Evolutionary conservation across 352 stramenopile genomes (phyloP).

Genomic region (Globisporangium yorkense): DNA sequence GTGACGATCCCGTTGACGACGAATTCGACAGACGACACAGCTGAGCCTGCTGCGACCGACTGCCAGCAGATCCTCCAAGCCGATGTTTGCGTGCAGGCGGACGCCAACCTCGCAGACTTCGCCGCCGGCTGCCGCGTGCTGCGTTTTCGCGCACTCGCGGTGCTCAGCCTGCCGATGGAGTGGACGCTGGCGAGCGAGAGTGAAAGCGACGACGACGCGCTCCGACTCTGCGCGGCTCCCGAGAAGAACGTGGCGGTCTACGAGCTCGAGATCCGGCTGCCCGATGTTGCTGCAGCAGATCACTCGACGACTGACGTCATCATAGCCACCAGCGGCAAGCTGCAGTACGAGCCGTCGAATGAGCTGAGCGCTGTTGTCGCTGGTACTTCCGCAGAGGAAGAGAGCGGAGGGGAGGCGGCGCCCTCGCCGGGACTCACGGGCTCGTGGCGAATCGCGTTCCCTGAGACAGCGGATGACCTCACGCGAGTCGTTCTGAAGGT

Average conservation of each 20-base stretch:
- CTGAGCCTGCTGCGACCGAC: not conserved
- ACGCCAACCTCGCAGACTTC: conserved; percentile 49
- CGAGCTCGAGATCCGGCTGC: conserved; percentile 45
- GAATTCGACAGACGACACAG: not conserved
- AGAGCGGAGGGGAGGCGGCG: not conserved
- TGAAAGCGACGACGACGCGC: conserved; percentile 42
- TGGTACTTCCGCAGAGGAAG: not conserved
- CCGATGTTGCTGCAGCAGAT: not conserved
- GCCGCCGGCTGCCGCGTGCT: conserved; percentile 36
- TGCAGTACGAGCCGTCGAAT: conserved; percentile 26
- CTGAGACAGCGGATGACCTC: conserved; percentile 9
- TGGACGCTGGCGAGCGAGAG: conserved; percentile 38
- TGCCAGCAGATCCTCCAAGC: conserved; percentile 27
- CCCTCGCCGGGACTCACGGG: conserved; percentile 17
- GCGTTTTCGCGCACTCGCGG: conserved; percentile 23
- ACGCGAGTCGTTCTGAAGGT: conserved; percentile 47
- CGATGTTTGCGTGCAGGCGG: conserved; percentile 30
- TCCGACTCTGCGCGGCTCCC: conserved; percentile 21
- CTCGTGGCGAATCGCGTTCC: conserved; percentile 44
- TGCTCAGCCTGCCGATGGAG: conserved; percentile 36
- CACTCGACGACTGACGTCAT: conserved; percentile 1
- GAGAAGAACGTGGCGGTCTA: conserved; percentile 45
- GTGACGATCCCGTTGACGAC: conserved; percentile 13
- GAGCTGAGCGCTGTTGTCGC: not conserved
- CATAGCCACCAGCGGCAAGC: conserved; percentile 34